A percentile compares a stretch with the other conserved stretches of the same genome.
These are phyloP conservation scores for Sisymbrium altissimum DNA, from an alignment of 345 rosid species.

Conservation along the genomic window DNA sequence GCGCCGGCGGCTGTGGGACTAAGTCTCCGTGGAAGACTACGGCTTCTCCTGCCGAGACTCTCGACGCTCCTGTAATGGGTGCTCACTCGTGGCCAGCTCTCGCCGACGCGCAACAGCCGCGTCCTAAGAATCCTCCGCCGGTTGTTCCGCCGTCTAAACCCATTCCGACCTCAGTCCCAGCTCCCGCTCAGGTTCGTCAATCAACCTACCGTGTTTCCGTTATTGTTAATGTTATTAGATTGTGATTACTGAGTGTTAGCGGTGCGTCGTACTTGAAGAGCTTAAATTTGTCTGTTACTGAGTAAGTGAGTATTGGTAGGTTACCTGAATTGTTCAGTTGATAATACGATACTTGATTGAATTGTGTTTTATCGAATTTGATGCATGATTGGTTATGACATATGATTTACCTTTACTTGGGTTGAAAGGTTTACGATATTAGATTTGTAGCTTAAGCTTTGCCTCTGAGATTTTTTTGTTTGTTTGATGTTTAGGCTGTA, in stretches of 20 bases:
- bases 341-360: too few species aligned
- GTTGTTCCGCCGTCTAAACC: conserved; percentile 30
- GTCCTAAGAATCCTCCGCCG: conserved; percentile 36
- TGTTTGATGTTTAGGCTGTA: conserved; percentile 44
- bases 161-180: conserved; percentile 15
- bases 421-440: background rate
- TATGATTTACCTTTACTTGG: background rate
- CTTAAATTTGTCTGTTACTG: background rate
- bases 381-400: conserved; percentile 5
- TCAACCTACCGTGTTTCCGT: background rate
- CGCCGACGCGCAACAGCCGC: conserved; percentile 57
- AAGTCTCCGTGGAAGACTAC: conserved; percentile 89
- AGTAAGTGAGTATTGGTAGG: too few species aligned
- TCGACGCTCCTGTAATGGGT: conserved; percentile 67
- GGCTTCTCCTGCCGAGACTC: conserved; percentile 27
- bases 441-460: background rate
- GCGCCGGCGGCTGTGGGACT: conserved; percentile 21
- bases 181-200: conserved; percentile 39
- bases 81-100: conserved; percentile 91
- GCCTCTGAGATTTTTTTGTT: background rate
- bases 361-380: background rate
- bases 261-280: background rate
- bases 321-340: too few species aligned
- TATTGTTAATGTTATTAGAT: background rate
- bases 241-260: background rate